Evolutionary conservation across 768 basidiomycete genomes (phyloP).

Genomic region (Amanita pallidorosea): DNA sequence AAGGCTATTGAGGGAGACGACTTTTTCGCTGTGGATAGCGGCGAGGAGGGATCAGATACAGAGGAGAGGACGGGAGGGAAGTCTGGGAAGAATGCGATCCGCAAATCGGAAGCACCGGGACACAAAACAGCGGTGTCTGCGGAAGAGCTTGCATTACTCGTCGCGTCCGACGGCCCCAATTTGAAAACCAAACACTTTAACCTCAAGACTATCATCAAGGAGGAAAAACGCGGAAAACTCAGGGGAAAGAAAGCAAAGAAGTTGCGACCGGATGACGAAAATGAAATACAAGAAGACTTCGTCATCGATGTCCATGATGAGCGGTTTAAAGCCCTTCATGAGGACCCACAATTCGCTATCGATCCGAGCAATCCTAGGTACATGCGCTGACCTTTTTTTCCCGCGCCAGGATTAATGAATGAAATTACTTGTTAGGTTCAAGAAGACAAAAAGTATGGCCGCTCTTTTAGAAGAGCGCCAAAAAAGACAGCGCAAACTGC

Average conservation of each 20-base stretch:
- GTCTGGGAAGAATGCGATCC: constrained; percentile 7
- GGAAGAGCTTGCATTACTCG: constrained; percentile 57
- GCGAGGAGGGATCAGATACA: constrained; percentile 18
- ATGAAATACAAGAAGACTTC: constrained; percentile 76
- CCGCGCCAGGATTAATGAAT: constrained; percentile 1
- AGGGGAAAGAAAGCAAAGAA: constrained; percentile 28
- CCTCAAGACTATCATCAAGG: constrained; percentile 79
- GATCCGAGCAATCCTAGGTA: constrained; percentile 95
- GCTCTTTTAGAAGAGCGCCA: constrained; percentile 79
- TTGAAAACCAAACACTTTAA: constrained; percentile 74
- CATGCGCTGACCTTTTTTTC: constrained; percentile 20
- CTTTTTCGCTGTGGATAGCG: constrained; percentile 61
- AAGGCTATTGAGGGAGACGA: constrained; percentile 39
- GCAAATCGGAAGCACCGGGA: background rate
- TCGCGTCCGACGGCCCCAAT: constrained; percentile 40
- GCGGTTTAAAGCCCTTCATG: constrained; percentile 80
- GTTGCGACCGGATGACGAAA: constrained; percentile 36
- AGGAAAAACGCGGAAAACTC: constrained; percentile 48
- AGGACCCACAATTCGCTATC: constrained; percentile 88
- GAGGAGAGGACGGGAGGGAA: constrained; percentile 14
- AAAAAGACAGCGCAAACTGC: constrained; percentile 38
- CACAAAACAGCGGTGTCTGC: constrained; percentile 14
- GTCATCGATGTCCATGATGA: constrained; percentile 76
- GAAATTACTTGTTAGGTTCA: constrained; percentile 48
- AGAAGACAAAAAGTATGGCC: constrained; percentile 86